A percentile compares a stretch with the other conserved stretches of the same genome.
These are phyloP conservation scores for Flaveria brownii DNA, from an alignment of 129 eudicot genomes.

Conservation along the genomic window DNA sequence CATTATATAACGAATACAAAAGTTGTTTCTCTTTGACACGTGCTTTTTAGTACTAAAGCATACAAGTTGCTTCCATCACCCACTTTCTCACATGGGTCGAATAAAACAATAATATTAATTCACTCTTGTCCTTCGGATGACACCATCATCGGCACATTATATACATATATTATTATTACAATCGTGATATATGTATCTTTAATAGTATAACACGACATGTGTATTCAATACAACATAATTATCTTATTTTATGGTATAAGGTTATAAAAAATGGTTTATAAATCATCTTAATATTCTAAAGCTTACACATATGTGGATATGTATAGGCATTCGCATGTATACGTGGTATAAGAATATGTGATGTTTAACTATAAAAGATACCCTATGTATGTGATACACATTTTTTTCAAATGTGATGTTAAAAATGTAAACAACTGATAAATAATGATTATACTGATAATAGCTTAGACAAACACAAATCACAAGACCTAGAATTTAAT, in stretches of 20 bases:
- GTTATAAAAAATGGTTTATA: background rate
- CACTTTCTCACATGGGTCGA: conserved; percentile 35
- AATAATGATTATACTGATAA: background rate
- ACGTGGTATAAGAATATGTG: background rate
- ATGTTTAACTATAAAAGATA: background rate
- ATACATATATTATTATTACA: background rate
- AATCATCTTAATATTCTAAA: no score
- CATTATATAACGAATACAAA: conserved; percentile 13
- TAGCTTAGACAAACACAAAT: background rate
- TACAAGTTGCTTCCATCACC: conserved; percentile 20
- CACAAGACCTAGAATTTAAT: background rate
- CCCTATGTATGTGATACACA: background rate
- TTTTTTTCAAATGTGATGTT: background rate
- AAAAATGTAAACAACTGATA: background rate
- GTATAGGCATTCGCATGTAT: background rate
- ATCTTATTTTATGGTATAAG: background rate
- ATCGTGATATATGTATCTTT: no score
- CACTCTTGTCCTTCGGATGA: conserved; percentile 24
- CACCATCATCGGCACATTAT: background rate
- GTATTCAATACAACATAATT: background rate
- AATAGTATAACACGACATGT: background rate
- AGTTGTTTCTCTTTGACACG: conserved; percentile 19
- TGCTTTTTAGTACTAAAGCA: conserved; percentile 20
- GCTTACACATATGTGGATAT: background rate
- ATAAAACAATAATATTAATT: conserved; percentile 29